Base-by-base conservation (phyloP, 352 stramenopile species). In the Pythium grandisporangium region DNA sequence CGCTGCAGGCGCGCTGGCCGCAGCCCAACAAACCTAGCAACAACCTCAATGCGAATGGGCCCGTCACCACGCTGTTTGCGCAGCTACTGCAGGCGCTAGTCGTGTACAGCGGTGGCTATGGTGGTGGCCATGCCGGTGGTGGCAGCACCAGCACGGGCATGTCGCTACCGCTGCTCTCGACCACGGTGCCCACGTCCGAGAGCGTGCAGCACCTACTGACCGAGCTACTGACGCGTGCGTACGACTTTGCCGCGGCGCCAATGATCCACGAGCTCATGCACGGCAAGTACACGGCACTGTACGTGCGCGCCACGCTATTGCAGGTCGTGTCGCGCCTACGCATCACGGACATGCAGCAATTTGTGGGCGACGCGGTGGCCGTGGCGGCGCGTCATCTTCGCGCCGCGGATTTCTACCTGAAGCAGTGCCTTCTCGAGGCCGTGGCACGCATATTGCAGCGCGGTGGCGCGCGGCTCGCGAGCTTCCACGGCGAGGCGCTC, bases 321-420 rank as follows among this genome's bases (percentile, higher is more conserved):
- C 75, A 79, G 60, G 73, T 85, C 16, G 47, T 89, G 13, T 65
- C 71, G 37, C 66, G 69, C 4, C 56, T 91, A 17, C 61, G 55
- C 13, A 24, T 59, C 36, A 59, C 80, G 26, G 71, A 85, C n/a
- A 67, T 71, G 7, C 53, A 71, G 30, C 67, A 76, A 40, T 88
- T 91, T 39, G 30, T 90, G 6, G 50, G 61, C 0, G 81, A 93
- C 32, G 68, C 66, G 19, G 45, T 92, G n/a, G 52, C 55, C n/a
- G 59, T 92, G 38, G 58, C 70, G 22, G 75, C 62, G 44, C 79
- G 77, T 35, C 63, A 58, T 36, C 51, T 85, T 21, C 70, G 73
- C 24, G 41, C 63, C 2, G 72, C 67, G 14, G 81, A 93, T 50
- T 84, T 81, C 35, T 92, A 83, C 48, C 59, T 92, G 49, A 85